Percentiles rank a stretch among this genome's conserved stretches.
These are phyloP conservation scores for maize (Zea mays) DNA, from an alignment of 176 grass and related monocot genomes.

Conservation along the genomic window DNA sequence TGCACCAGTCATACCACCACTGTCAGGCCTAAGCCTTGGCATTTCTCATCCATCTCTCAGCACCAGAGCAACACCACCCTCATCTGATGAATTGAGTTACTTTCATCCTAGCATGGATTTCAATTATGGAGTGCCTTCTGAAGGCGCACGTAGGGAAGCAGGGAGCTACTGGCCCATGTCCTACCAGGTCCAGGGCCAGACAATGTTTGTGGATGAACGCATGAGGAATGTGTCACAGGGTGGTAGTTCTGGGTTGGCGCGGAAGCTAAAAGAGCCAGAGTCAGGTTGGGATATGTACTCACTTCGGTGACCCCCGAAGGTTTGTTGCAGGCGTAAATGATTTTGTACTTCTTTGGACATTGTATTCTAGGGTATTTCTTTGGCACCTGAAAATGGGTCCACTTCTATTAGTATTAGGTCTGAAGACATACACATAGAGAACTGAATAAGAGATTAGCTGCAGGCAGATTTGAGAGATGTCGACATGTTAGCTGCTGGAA, in stretches of 20 bases:
- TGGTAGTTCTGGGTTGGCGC: conserved; percentile 30
- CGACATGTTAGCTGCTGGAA: too few species aligned
- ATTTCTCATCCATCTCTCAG: conserved; percentile 44
- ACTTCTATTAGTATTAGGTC: conserved; percentile 51
- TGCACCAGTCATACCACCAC: conserved; percentile 36
- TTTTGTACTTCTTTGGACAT: conserved; percentile 41
- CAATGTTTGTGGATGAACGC: conserved; percentile 53
- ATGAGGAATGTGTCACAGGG: conserved; percentile 42
- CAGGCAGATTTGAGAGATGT: conserved; percentile 33
- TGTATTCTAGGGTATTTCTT: conserved; percentile 37
- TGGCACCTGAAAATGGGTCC: conserved; percentile 46
- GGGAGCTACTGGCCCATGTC: conserved; percentile 43
- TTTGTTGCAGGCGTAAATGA: conserved; percentile 34
- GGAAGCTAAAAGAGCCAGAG: conserved; percentile 74
- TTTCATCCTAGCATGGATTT: conserved; percentile 57
- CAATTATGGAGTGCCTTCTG: conserved; percentile 37
- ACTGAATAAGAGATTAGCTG: conserved; percentile 49
- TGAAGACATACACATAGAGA: conserved; percentile 29
- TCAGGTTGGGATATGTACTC: conserved; percentile 58
- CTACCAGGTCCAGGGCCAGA: conserved; percentile 49
- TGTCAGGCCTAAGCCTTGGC: conserved; percentile 40
- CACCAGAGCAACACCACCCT: conserved; percentile 28
- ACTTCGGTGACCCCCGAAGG: conserved; percentile 30
- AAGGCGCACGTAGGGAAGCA: conserved; percentile 45
- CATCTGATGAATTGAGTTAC: conserved; percentile 36